phyloP scores from a whole-genome alignment of 345 rosid genomes.

The Brassica cretica region DNA sequence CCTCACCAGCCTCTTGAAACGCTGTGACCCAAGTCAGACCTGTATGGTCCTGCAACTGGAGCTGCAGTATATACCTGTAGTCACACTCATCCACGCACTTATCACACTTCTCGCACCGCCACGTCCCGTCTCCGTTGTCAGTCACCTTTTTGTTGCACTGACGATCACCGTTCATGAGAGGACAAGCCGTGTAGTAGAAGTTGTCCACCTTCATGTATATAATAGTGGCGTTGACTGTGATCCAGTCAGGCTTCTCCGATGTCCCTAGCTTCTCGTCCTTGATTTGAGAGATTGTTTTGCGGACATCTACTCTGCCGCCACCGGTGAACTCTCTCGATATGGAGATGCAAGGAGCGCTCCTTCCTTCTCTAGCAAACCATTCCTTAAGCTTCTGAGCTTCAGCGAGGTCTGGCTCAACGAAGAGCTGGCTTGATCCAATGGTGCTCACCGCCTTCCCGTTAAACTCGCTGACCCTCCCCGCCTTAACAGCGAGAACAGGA shows the following conservation, averaged over 20 bases:
- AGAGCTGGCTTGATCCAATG: slow-evolving; percentile 66
- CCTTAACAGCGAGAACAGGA: slow-evolving; percentile 82
- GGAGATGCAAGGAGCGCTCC: slow-evolving; percentile 52
- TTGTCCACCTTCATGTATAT: slow-evolving; percentile 64
- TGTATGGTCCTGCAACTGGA: slow-evolving; percentile 92
- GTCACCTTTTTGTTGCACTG: slow-evolving; percentile 80
- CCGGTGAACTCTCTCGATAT: slow-evolving; percentile 65
- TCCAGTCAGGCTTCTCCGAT: slow-evolving; percentile 96
- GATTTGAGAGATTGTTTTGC: slow-evolving; percentile 70
- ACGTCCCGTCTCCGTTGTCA: slow-evolving; percentile 85
- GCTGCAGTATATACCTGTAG: slow-evolving; percentile 78
- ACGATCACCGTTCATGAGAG: slow-evolving; percentile 72
- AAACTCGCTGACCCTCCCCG: slow-evolving; percentile 75
- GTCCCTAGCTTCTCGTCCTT: slow-evolving; percentile 91
- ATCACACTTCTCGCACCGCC: slow-evolving; percentile 88
- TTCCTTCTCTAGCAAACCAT: slow-evolving; percentile 85
- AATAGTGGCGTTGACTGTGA: slow-evolving; percentile 64
- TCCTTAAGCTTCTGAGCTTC: slow-evolving; percentile 70
- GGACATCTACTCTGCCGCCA: slow-evolving; percentile 49
- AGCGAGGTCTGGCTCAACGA: slow-evolving; percentile 68
- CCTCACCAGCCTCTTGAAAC: slow-evolving; percentile 83
- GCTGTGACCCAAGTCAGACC: slow-evolving; percentile 86
- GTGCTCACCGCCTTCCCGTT: slow-evolving; percentile 83
- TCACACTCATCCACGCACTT: slow-evolving; percentile 72
- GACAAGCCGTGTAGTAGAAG: slow-evolving; percentile 93